Evolutionary conservation across 2,329 filamentous ascomycete genomes (phyloP).

Genomic region (Penicillium sumatraense): DNA sequence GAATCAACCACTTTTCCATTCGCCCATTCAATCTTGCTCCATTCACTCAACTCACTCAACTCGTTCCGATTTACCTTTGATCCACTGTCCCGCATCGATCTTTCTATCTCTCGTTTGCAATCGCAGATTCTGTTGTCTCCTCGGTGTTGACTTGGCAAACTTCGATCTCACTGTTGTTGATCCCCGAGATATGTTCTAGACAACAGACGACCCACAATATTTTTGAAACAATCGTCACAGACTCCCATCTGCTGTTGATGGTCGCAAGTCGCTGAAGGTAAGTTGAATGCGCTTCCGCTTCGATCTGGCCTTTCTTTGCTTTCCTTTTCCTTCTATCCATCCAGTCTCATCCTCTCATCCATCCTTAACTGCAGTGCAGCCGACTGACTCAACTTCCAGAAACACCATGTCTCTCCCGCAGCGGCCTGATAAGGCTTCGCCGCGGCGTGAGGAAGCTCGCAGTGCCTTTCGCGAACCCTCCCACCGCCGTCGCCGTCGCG

Average conservation of each 20-base stretch:
- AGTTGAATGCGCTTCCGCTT: neutral
- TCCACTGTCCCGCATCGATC: neutral
- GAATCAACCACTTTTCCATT: neutral
- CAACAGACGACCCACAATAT: slow-evolving; percentile 4
- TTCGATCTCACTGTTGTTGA: neutral
- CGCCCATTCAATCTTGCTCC: neutral
- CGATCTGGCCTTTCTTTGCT: neutral
- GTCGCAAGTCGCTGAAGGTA: slow-evolving; percentile 11
- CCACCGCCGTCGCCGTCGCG: slow-evolving; percentile 64
- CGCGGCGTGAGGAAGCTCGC: slow-evolving; percentile 60
- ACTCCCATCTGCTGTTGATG: slow-evolving; percentile 6
- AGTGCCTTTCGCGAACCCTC: slow-evolving; percentile 71
- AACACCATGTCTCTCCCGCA: slow-evolving; percentile 56
- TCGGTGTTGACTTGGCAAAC: neutral
- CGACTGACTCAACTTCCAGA: slow-evolving; percentile 8
- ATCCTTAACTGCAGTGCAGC: neutral
- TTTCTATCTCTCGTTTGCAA: neutral
- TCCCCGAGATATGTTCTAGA: slow-evolving; percentile 7
- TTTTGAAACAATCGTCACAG: slow-evolving; percentile 2
- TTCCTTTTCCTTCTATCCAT: neutral
- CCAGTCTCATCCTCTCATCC: neutral
- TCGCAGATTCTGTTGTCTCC: neutral
- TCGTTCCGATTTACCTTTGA: slow-evolving; percentile 2
- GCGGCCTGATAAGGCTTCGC: slow-evolving; percentile 66
- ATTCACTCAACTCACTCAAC: neutral